These are phyloP conservation scores for Pythium utonaiense DNA, from an alignment of 352 stramenopile genomes.

Conservation along the genomic window DNA sequence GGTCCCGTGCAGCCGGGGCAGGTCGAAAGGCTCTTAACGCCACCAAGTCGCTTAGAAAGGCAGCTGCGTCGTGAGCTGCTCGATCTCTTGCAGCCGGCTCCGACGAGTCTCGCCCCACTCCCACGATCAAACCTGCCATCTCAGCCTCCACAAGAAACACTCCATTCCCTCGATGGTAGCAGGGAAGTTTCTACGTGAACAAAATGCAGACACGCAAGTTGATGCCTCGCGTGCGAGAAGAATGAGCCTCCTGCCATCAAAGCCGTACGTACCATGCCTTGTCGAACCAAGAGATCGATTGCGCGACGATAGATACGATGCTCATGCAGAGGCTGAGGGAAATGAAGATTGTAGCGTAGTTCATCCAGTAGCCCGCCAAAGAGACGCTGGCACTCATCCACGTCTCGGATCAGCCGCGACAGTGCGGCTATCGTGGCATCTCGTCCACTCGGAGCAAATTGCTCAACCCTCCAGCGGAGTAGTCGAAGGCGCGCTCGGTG, in stretches of 20 bases:
- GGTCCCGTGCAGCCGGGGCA: not conserved
- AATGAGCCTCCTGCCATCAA: not conserved
- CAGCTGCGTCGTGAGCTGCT: conserved; percentile 1
- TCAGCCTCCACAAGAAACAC: not conserved
- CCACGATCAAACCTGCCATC: conserved; percentile 9
- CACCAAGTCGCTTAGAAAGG: conserved; percentile 21
- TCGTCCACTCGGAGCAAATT: conserved; percentile 26
- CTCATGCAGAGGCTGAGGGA: conserved; percentile 22
- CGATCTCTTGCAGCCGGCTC: not conserved
- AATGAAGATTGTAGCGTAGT: conserved; percentile 41
- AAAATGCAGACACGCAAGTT: not conserved
- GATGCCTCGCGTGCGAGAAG: not conserved
- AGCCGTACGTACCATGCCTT: conserved; percentile 12
- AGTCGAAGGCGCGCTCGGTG: conserved; percentile 19
- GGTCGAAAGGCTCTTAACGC: conserved; percentile 9
- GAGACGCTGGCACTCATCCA: conserved; percentile 38
- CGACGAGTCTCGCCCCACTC: not conserved
- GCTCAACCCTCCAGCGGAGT: conserved; percentile 13
- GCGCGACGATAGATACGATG: conserved; percentile 2
- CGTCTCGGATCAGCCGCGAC: conserved; percentile 29
- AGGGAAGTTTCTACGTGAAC: not conserved
- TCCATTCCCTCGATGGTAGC: not conserved
- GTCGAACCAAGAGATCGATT: conserved; percentile 10
- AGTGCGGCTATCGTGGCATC: conserved; percentile 51
- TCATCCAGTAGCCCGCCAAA: conserved; percentile 42